These are phyloP conservation scores for Scheffersomyces amazonensis DNA, from an alignment of 805 yeast genomes.

Conservation along the genomic window DNA sequence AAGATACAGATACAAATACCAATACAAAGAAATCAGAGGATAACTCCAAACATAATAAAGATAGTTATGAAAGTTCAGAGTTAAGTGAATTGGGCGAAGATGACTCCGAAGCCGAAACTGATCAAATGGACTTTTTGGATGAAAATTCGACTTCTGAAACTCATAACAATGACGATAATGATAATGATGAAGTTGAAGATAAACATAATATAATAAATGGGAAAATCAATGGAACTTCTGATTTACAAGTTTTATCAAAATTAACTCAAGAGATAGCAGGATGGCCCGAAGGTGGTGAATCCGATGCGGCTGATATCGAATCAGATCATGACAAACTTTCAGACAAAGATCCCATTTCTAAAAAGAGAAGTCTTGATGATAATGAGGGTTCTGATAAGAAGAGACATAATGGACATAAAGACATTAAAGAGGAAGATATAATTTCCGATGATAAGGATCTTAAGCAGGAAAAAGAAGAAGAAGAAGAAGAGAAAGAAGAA, in stretches of 20 bases:
- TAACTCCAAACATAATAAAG: conserved; percentile 9
- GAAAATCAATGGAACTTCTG: conserved; percentile 17
- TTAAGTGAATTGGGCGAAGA: conserved; percentile 55
- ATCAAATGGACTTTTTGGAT: conserved; percentile 64
- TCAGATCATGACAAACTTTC: neutral
- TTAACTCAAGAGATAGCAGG: conserved; percentile 25
- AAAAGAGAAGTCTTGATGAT: too few species aligned
- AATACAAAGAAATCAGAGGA: neutral
- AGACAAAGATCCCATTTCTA: neutral
- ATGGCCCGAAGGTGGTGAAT: conserved; percentile 2
- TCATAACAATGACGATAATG: conserved; percentile 11
- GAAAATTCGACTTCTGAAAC: conserved; percentile 16
- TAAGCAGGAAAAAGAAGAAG: neutral
- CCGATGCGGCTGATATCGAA: neutral
- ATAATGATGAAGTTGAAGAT: conserved; percentile 10
- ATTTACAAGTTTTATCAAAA: conserved; percentile 37
- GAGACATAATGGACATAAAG: neutral
- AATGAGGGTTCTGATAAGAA: too few species aligned
- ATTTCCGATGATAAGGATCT: neutral
- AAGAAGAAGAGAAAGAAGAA: neutral
- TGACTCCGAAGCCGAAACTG: conserved; percentile 89
- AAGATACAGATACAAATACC: neutral
- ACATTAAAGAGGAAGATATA: neutral
- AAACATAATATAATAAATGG: conserved; percentile 10
- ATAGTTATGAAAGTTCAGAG: conserved; percentile 39